Evolutionary conservation across 768 basidiomycete genomes (phyloP).

Genomic region (Lentinula guzmanii): DNA sequence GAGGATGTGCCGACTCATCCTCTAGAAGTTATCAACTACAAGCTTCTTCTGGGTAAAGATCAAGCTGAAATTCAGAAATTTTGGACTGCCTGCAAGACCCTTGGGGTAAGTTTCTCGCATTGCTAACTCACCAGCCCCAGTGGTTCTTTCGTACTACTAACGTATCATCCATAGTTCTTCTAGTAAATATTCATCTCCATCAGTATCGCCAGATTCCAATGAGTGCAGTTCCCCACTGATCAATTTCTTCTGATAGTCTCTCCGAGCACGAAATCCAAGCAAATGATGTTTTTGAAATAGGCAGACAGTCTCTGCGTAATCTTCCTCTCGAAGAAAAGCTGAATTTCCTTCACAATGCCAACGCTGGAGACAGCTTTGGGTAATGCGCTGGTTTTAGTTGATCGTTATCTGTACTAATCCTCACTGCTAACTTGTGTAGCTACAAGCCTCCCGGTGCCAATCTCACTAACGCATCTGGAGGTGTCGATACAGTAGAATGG

Average conservation of each 20-base stretch:
- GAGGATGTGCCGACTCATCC: background rate
- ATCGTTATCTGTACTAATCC: background rate
- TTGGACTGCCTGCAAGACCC: background rate
- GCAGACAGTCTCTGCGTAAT: background rate
- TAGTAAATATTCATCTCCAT: no score
- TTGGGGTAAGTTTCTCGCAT: no score
- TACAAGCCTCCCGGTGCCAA: constrained; percentile 43
- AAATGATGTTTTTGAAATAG: background rate
- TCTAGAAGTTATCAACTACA: background rate
- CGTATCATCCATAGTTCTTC: no score
- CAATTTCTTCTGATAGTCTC: background rate
- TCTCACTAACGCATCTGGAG: constrained; percentile 39
- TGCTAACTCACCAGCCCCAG: no score
- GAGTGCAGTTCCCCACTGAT: background rate
- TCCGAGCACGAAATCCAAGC: background rate
- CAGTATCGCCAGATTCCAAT: background rate
- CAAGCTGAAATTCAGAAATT: background rate
- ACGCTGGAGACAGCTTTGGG: background rate
- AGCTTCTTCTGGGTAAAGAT: background rate
- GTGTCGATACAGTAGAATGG: constrained; percentile 37
- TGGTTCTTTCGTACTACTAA: no score
- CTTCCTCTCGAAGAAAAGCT: background rate
- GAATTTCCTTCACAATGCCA: background rate
- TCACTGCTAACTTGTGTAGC: constrained; percentile 14
- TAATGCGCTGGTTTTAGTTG: background rate